These are phyloP conservation scores for Fusarium fujikuroi DNA, from an alignment of 2,329 filamentous ascomycete species.

Conservation along the genomic window DNA sequence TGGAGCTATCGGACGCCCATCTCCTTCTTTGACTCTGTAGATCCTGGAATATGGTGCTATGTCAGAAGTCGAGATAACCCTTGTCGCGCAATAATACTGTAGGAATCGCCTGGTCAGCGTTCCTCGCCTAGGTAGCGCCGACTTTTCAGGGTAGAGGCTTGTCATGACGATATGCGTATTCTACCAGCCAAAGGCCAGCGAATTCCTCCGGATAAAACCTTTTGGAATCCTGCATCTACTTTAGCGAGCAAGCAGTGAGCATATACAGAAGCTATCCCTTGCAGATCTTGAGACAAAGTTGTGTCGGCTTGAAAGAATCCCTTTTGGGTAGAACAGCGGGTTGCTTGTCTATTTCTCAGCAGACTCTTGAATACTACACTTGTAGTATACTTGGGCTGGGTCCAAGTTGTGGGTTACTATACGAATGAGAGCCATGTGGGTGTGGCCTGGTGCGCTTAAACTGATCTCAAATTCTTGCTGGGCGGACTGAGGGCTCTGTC, in stretches of 20 bases:
- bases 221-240: conserved; percentile 33
- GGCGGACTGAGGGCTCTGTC: conserved; percentile 12
- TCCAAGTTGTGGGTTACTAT: conserved; percentile 32
- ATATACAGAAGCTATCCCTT: conserved; percentile 41
- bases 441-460: conserved; percentile 17
- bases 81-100: conserved; percentile 59
- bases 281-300: conserved; percentile 13
- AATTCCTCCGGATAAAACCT: conserved; percentile 46
- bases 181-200: conserved; percentile 33
- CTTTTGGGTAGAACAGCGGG: conserved; percentile 2
- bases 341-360: background rate
- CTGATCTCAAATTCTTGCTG: conserved; percentile 6
- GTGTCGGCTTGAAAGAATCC: conserved; percentile 5
- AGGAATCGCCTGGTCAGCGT: conserved; percentile 65
- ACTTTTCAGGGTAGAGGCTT: conserved; percentile 41
- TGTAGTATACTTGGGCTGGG: conserved; percentile 31
- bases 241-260: conserved; percentile 66
- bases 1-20: conserved; percentile 43
- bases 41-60: conserved; percentile 47
- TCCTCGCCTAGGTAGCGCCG: conserved; percentile 42
- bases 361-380: conserved; percentile 3
- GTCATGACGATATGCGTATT: conserved; percentile 33
- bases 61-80: conserved; percentile 69
- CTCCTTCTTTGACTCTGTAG: conserved; percentile 48
- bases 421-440: conserved; percentile 18